Base-by-base conservation (phyloP, 2,329 filamentous ascomycete genomes). In the Incumbomyces delicatus region DNA sequence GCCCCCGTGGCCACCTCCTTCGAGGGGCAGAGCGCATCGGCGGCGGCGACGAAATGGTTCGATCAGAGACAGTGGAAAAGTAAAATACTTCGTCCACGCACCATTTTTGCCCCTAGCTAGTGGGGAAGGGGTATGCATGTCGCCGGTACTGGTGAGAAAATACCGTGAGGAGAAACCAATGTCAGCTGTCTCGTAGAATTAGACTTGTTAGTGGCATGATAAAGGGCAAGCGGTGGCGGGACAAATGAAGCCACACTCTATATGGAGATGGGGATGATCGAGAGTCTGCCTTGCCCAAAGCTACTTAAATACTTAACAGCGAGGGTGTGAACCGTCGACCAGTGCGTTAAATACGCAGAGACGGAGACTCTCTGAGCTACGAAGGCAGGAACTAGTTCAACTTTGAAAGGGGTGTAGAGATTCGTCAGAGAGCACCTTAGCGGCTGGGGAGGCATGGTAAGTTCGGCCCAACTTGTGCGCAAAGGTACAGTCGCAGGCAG, bases 131-230 rank as follows among this genome's bases (percentile, higher is more conserved):
- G 35, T 14, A n/a, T 16, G 14, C 35, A 38, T 38, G 35, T 20
- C 35, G 35, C 35, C 16, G 35, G 35, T 38, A 38, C 33, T 16
- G 35, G 35, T 38, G 35, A 38, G 35, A 38, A 6, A 38, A 38
- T 18, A 20, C 35, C 20, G 35, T 18, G 35, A 38, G 14, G 20
- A 38, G 35, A 38, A 20, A 20, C 35, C 35, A 38, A 38, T 38
- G 35, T 6, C 35, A 18, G 17, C 11, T 18, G 11, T 18, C 35
- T 38, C 35, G 20, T 12, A 14, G 35, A 6, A 38, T 38, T 38
- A 17, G 34, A 36, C 6, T 36, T 6, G 34, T 17, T 36, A n/a
- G n/a, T 14, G 34, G 34, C 6, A 36, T 36, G 6, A 17, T 17
- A 36, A 36, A 36, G 34, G 18, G 34, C n/a, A 36, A 14, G 34